Evolutionary conservation across 768 basidiomycete genomes (phyloP).

Genomic region (Psilocybe tampanensis): DNA sequence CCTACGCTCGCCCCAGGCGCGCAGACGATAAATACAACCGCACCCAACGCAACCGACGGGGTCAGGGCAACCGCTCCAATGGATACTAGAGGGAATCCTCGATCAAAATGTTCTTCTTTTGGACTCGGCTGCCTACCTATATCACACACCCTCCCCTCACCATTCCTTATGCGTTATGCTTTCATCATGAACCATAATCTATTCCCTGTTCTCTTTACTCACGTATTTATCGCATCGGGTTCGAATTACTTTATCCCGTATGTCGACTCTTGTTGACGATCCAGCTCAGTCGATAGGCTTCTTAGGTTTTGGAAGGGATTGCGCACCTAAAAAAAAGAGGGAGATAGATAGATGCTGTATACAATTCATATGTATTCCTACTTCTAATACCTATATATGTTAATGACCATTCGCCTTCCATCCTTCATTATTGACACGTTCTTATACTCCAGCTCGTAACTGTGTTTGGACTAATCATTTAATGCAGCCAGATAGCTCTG

Average conservation of each 20-base stretch:
- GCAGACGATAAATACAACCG: background rate
- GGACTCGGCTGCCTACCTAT: background rate
- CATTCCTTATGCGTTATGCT: no score
- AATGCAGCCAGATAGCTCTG: conserved; percentile 62
- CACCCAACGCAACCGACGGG: background rate
- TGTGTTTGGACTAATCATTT: conserved; percentile 34
- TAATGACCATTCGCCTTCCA: conserved; percentile 1
- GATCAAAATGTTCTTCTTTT: background rate
- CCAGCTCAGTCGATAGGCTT: background rate
- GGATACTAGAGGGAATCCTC: background rate
- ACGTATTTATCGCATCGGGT: no score
- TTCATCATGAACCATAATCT: no score
- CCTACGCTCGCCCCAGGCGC: conserved; percentile 37
- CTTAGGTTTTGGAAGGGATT: background rate
- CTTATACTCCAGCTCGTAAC: no score
- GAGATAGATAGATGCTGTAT: conserved; percentile 1
- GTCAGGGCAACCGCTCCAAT: background rate
- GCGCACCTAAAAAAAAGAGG: background rate
- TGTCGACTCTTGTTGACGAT: background rate
- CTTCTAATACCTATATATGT: background rate
- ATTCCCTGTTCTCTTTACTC: background rate
- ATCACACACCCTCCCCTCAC: no score
- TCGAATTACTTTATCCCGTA: no score
- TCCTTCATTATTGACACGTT: no score
- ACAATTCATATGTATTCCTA: background rate